Evolutionary conservation across 2,329 filamentous ascomycete species (phyloP).

Genomic region (Sporothrix luriei): DNA sequence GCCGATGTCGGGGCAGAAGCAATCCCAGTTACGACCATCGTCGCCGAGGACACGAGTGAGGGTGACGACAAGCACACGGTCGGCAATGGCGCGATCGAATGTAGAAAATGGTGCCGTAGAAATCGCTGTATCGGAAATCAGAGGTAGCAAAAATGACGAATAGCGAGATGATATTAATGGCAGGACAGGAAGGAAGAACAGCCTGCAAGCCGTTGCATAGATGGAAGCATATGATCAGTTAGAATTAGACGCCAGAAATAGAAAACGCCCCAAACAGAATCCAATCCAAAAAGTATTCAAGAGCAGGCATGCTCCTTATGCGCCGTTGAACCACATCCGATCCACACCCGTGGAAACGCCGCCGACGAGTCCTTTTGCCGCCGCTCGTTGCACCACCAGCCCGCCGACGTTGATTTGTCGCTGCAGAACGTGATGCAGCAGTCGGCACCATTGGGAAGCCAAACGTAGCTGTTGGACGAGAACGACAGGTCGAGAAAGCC

Average conservation of each 20-base stretch:
- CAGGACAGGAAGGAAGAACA: background rate
- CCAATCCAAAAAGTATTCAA: background rate
- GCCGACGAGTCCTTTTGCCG: conserved; percentile 8
- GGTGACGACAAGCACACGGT: background rate
- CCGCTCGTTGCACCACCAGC: conserved; percentile 43
- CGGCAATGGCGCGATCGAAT: background rate
- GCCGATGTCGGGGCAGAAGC: background rate
- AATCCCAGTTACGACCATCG: background rate
- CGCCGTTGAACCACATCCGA: conserved; percentile 27
- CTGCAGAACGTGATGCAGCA: conserved; percentile 42
- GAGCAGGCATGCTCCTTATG: conserved; percentile 26
- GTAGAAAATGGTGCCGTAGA: background rate
- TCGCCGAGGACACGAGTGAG: background rate
- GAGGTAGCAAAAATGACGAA: background rate
- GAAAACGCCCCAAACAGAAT: background rate
- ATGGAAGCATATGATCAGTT: background rate
- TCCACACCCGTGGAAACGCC: conserved; percentile 28
- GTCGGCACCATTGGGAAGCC: conserved; percentile 37
- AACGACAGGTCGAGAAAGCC: conserved; percentile 38
- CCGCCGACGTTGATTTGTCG: conserved; percentile 36
- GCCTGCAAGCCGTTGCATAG: background rate
- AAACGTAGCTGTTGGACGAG: conserved; percentile 38
- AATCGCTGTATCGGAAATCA: no score
- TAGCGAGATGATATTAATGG: background rate
- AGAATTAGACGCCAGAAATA: background rate